These are phyloP conservation scores for Suhomyces guaymorum DNA, from an alignment of 1,139 yeast genomes.

Conservation along the genomic window DNA sequence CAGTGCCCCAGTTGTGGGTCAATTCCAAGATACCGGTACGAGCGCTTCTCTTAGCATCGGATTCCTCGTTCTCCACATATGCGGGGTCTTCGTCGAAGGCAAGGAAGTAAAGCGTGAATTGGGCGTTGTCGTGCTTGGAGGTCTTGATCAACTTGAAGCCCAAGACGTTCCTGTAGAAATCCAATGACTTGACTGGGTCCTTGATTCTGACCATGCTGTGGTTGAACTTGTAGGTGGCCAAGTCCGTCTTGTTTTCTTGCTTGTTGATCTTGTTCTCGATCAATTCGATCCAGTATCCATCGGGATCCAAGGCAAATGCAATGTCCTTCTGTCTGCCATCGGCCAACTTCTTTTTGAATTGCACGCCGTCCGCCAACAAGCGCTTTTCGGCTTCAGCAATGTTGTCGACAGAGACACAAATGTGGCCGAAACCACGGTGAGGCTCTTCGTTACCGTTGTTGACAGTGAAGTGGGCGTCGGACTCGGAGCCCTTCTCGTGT, in stretches of 20 bases:
- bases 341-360: conserved; percentile 74
- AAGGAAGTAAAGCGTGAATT: conserved; percentile 82
- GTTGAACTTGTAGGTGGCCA: conserved; percentile 62
- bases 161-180: conserved; percentile 72
- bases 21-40: conserved; percentile 78
- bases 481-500: conserved; percentile 76
- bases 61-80: conserved; percentile 41
- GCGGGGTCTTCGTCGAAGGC: conserved; percentile 57
- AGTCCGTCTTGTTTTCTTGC: conserved; percentile 39
- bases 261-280: conserved; percentile 59
- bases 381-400: conserved; percentile 60
- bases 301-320: conserved; percentile 94
- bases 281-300: conserved; percentile 95
- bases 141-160: conserved; percentile 75
- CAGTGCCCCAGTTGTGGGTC: conserved; percentile 96
- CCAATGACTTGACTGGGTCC: conserved; percentile 74
- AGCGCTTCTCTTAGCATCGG: conserved; percentile 35
- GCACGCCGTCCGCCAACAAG: conserved; percentile 61
- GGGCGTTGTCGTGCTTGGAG: conserved; percentile 60
- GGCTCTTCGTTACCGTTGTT: conserved; percentile 86
- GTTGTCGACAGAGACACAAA: conserved; percentile 84
- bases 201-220: conserved; percentile 93
- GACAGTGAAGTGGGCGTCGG: conserved; percentile 55
- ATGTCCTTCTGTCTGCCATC: conserved; percentile 93
- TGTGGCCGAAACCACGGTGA: conserved; percentile 90